Evolutionary conservation across 78 protist species (phyloP).

Genomic region (Andalucia godoyi): DNA sequence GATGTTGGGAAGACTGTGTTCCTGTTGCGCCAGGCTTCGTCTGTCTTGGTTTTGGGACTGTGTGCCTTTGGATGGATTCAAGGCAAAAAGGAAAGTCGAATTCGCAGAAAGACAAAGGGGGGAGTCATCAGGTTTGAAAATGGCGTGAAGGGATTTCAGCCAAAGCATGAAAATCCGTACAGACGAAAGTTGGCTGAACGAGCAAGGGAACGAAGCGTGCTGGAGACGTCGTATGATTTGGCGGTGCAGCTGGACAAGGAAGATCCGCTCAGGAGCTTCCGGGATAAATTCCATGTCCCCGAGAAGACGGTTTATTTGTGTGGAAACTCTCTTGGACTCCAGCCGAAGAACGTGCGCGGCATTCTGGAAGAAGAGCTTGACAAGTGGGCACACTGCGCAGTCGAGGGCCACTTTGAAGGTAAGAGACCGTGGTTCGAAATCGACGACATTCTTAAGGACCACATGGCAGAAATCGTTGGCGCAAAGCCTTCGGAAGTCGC

Average conservation of each 20-base stretch:
- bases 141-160: too few relatives aligned
- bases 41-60: too few relatives aligned
- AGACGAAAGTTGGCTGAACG: too few relatives aligned
- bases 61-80: too few relatives aligned
- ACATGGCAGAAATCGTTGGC: conserved; percentile 32
- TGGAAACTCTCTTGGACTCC: conserved; percentile 79
- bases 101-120: too few relatives aligned
- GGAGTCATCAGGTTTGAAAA: too few relatives aligned
- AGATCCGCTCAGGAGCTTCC: neutral
- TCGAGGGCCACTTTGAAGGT: conserved; percentile 38
- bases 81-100: too few relatives aligned
- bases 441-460: conserved; percentile 39
- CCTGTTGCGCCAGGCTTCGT: too few relatives aligned
- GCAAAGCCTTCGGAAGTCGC: conserved; percentile 43
- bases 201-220: too few relatives aligned
- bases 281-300: conserved; percentile 7
- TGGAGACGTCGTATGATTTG: too few relatives aligned
- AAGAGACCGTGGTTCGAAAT: conserved; percentile 57
- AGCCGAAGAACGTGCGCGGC: conserved; percentile 30
- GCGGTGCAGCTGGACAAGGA: neutral
- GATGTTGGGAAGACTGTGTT: too few relatives aligned
- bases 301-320: conserved; percentile 44
- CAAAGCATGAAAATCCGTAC: too few relatives aligned
- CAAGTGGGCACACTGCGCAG: conserved; percentile 30
- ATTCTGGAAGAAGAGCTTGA: conserved; percentile 33